Percentiles rank a stretch among this genome's conserved stretches.
Conservation (phyloP, 2,329 filamentous ascomycete species). For the Fusarium nodosum region DNA sequence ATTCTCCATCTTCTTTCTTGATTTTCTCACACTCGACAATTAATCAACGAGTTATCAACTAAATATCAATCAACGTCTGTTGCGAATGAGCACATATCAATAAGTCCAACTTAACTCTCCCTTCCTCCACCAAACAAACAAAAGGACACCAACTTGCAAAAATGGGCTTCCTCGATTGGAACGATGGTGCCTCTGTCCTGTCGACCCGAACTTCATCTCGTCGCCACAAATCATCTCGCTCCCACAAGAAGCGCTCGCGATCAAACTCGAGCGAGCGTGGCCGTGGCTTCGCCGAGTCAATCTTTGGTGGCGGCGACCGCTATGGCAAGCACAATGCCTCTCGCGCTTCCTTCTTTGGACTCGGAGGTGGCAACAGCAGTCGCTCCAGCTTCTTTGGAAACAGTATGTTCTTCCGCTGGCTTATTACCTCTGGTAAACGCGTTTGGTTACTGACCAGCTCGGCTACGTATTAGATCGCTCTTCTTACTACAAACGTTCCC, state of each 20-base stretch:
- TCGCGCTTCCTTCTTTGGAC: constrained; percentile 62
- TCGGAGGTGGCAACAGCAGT: constrained; percentile 58
- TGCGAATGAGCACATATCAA: constrained; percentile 28
- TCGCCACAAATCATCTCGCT: constrained; percentile 50
- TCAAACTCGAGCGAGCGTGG: constrained; percentile 54
- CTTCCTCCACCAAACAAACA: not conserved
- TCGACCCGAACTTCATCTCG: constrained; percentile 49
- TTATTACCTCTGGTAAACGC: not conserved
- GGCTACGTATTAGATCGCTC: constrained; percentile 59
- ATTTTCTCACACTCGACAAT: constrained; percentile 4
- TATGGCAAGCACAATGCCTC: constrained; percentile 59
- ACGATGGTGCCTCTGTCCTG: constrained; percentile 53
- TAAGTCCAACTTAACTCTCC: not conserved
- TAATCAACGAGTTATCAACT: constrained; percentile 9
- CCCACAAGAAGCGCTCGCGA: constrained; percentile 55
- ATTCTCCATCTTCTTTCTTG: constrained; percentile 11
- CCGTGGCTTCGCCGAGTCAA: constrained; percentile 52
- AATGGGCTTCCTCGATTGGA: constrained; percentile 55
- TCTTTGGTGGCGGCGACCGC: constrained; percentile 53
- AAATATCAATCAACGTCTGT: constrained; percentile 3
- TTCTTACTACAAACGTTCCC: constrained; percentile 83
- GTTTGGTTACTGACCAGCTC: constrained; percentile 8
- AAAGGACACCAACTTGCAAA: not conserved
- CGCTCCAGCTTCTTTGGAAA: constrained; percentile 63
- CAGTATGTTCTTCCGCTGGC: constrained; percentile 50